Percentiles rank a stretch among this genome's conserved stretches.
phyloP scores from a whole-genome alignment of 1,139 yeast species.

The Arxiozyma slooffiae region DNA sequence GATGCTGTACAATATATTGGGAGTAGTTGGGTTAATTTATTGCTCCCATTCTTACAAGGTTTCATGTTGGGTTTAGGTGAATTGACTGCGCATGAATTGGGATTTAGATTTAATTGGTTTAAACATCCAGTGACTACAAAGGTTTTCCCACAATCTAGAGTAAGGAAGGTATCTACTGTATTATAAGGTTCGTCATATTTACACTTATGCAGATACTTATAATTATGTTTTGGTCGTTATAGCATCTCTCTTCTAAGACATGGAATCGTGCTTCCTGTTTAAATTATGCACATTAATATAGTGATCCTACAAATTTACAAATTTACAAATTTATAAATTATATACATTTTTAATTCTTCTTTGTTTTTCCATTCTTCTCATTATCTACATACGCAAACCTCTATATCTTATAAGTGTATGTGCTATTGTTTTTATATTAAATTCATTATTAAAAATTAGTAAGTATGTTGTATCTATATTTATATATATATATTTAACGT shows the following conservation, averaged over 20 bases:
- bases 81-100: constrained; percentile 85
- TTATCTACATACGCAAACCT: no score
- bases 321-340: no score
- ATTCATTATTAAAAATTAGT: no score
- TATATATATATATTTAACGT: no score
- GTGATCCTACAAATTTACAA: no score
- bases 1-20: constrained; percentile 8
- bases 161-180: neutral
- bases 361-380: neutral
- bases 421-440: no score
- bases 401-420: no score
- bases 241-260: neutral
- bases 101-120: constrained; percentile 67
- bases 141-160: constrained; percentile 18
- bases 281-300: no score
- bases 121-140: constrained; percentile 32
- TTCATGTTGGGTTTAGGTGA: constrained; percentile 96
- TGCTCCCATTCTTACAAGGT: constrained; percentile 86
- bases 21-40: constrained; percentile 58
- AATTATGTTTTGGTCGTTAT: neutral
- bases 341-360: no score
- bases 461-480: no score
- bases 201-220: neutral
- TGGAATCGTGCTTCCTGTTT: neutral
- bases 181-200: neutral